Percentiles rank a stretch among this genome's conserved stretches.
Conservation (phyloP, 1,284 basidiomycete species). For the Erythrobasidium hasegawianum region DNA sequence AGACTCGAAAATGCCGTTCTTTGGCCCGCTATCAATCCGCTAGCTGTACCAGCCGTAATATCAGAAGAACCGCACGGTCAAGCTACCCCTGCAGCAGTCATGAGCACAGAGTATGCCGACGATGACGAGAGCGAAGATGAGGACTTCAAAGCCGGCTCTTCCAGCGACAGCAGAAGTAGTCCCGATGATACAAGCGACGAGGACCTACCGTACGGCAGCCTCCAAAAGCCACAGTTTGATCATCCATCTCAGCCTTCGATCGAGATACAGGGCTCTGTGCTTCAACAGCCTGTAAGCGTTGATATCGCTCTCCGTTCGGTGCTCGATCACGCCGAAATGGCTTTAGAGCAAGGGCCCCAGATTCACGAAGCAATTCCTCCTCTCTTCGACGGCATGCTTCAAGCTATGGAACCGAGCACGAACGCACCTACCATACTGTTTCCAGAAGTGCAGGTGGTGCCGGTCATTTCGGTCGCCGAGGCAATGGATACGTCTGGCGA, state of each 20-base stretch:
- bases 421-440: constrained; percentile 13
- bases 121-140: constrained; percentile 17
- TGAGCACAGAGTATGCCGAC: too few relatives aligned
- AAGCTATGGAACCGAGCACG: background rate
- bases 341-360: background rate
- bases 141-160: constrained; percentile 6
- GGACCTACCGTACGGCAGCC: too few relatives aligned
- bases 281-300: too few relatives aligned
- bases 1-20: background rate
- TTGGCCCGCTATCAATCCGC: background rate
- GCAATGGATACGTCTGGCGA: constrained; percentile 16
- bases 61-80: background rate
- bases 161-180: background rate
- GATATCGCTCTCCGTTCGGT: background rate
- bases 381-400: background rate
- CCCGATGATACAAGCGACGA: constrained; percentile 14
- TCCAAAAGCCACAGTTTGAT: too few relatives aligned
- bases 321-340: background rate
- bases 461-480: background rate
- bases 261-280: too few relatives aligned
- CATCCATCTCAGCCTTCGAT: too few relatives aligned
- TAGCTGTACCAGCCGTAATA: background rate
- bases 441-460: background rate
- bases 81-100: background rate
- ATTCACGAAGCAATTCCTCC: background rate